Percentiles rank a stretch among this genome's conserved stretches.
phyloP scores from a whole-genome alignment of 2,329 filamentous ascomycete genomes.

The Phoma sp. region DNA sequence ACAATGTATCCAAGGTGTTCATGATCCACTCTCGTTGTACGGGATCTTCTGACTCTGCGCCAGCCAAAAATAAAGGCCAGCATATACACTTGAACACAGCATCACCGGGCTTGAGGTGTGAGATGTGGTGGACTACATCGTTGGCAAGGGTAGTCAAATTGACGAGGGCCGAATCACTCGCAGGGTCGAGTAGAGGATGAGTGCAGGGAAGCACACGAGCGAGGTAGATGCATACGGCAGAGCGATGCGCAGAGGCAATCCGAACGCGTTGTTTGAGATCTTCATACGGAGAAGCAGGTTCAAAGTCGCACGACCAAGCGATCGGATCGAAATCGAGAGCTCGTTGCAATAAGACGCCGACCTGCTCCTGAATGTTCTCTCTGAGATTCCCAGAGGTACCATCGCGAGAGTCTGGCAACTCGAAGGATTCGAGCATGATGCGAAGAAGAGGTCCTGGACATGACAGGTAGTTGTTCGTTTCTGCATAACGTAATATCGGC shows the following conservation, averaged over 20 bases:
- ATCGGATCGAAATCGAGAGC: conserved; percentile 42
- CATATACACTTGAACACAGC: conserved; percentile 65
- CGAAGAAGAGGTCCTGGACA: conserved; percentile 45
- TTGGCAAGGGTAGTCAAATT: conserved; percentile 50
- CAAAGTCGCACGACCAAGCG: conserved; percentile 40
- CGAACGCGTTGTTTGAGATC: conserved; percentile 44
- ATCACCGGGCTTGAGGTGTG: conserved; percentile 56
- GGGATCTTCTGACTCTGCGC: conserved; percentile 60
- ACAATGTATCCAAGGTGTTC: conserved; percentile 49
- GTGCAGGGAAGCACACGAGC: conserved; percentile 41
- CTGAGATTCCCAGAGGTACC: conserved; percentile 13
- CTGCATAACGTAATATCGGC: conserved; percentile 47
- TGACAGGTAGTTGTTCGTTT: conserved; percentile 50
- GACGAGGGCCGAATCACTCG: conserved; percentile 46
- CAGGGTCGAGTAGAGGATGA: conserved; percentile 49
- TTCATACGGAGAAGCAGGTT: conserved; percentile 41
- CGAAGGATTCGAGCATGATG: conserved; percentile 47
- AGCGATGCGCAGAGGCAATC: conserved; percentile 48
- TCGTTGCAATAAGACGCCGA: conserved; percentile 31
- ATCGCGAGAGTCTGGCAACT: conserved; percentile 37
- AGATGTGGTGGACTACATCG: conserved; percentile 60
- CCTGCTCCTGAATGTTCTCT: conserved; percentile 32
- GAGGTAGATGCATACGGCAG: conserved; percentile 51
- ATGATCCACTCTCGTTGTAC: conserved; percentile 60
- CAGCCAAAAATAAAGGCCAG: conserved; percentile 66